Conservation (phyloP, 352 stramenopile genomes). For the Pythium brachiatum region DNA sequence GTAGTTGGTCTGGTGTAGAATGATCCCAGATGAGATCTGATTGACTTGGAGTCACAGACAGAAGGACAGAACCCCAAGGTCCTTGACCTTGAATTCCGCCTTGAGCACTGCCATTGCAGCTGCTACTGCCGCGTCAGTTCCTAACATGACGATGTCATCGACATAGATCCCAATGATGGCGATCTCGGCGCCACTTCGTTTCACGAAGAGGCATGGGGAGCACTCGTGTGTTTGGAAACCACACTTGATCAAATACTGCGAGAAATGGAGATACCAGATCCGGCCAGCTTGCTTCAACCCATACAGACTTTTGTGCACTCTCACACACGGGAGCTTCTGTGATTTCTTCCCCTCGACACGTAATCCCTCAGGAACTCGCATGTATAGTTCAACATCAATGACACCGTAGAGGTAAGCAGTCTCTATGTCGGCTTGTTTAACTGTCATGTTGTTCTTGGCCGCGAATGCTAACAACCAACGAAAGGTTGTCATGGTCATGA, state of each 20-base stretch:
- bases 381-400: conserved; percentile 25
- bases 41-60: conserved; percentile 20
- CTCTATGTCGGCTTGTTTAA: conserved; percentile 25
- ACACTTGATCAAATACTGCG: conserved; percentile 23
- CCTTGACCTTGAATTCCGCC: conserved; percentile 22
- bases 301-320: conserved; percentile 19
- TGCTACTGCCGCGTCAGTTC: conserved; percentile 20
- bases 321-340: conserved; percentile 12
- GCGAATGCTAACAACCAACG: conserved; percentile 23
- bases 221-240: conserved; percentile 16
- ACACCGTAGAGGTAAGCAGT: conserved; percentile 20
- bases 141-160: conserved; percentile 22
- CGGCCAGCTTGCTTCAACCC: conserved; percentile 25
- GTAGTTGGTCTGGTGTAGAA: conserved; percentile 21
- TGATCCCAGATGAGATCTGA: conserved; percentile 20
- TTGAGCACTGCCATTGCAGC: conserved; percentile 21
- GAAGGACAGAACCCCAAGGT: conserved; percentile 18
- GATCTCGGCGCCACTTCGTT: conserved; percentile 23
- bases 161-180: conserved; percentile 25
- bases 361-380: conserved; percentile 19
- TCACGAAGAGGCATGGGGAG: conserved; percentile 20
- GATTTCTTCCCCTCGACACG: conserved; percentile 22
- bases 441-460: conserved; percentile 15
- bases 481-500: conserved; percentile 25
- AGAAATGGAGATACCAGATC: conserved; percentile 21